Conservation (phyloP, 768 basidiomycete species). For the Lepiota venenata region DNA sequence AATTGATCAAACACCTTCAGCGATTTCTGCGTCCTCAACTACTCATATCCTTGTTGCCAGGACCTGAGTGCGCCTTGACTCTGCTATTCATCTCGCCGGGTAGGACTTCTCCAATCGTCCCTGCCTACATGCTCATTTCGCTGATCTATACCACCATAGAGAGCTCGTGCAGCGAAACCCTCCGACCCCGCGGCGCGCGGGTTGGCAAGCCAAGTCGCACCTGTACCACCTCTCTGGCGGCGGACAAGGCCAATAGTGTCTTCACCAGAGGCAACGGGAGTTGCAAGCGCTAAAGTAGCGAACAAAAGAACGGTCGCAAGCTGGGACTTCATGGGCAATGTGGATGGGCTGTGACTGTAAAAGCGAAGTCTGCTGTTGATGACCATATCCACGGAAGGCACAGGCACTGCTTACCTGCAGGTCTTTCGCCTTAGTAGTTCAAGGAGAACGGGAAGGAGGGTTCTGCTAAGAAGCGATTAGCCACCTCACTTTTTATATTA, state of each 20-base stretch:
- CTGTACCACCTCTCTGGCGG: not conserved
- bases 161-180: too few species aligned
- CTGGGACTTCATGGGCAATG: conserved; percentile 1
- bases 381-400: not conserved
- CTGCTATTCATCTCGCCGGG: too few species aligned
- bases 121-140: too few species aligned
- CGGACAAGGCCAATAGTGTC: not conserved
- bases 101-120: too few species aligned
- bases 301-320: conserved; percentile 1
- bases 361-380: not conserved
- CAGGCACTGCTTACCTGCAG: conserved; percentile 6
- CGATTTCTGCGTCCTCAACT: too few species aligned
- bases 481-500: conserved; percentile 6
- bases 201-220: not conserved
- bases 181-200: not conserved
- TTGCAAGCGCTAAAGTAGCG: conserved; percentile 1
- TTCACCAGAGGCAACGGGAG: not conserved
- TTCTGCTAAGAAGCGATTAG: conserved; percentile 8
- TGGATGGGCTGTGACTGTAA: not conserved
- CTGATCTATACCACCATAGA: too few species aligned
- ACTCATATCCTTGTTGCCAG: too few species aligned
- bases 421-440: not conserved
- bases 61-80: too few species aligned
- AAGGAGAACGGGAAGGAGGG: not conserved
- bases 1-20: too few species aligned